Evolutionary conservation across 148 eudicot species (phyloP).

Genomic region (Nepenthes gracilis): DNA sequence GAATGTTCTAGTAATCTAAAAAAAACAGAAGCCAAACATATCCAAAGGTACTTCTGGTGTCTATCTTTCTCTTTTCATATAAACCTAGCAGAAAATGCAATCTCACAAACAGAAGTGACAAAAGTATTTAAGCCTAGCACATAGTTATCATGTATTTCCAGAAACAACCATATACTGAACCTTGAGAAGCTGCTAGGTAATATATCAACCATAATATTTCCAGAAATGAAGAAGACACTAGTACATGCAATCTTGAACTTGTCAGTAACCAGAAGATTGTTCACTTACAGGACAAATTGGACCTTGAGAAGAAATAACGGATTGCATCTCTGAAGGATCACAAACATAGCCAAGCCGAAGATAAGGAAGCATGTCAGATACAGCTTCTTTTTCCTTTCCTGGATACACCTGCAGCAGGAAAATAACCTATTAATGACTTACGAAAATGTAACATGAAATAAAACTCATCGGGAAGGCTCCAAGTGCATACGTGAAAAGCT

Average conservation of each 20-base stretch:
- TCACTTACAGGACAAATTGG: conserved; percentile 83
- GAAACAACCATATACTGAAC: too few relatives aligned
- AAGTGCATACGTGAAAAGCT: conserved; percentile 48
- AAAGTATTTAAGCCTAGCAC: too few relatives aligned
- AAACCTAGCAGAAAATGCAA: too few relatives aligned
- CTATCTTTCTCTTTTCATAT: too few relatives aligned
- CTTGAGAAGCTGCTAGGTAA: too few relatives aligned
- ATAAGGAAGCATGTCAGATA: conserved; percentile 90
- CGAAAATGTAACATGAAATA: neutral
- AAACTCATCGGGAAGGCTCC: conserved; percentile 3
- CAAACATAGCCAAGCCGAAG: conserved; percentile 89
- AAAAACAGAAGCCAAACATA: too few relatives aligned
- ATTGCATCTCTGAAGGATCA: conserved; percentile 89
- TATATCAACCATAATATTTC: too few relatives aligned
- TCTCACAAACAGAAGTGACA: too few relatives aligned
- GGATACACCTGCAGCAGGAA: conserved; percentile 45
- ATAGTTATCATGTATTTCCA: too few relatives aligned
- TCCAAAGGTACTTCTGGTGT: too few relatives aligned
- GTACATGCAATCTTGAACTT: neutral
- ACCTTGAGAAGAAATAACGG: conserved; percentile 93
- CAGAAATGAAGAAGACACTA: too few relatives aligned
- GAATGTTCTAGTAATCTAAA: too few relatives aligned
- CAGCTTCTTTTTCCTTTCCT: conserved; percentile 90
- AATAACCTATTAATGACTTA: conserved; percentile 4
- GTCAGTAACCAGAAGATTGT: conserved; percentile 5